These are phyloP conservation scores for Monilinia fructicola DNA, from an alignment of 2,329 filamentous ascomycete genomes.

Conservation along the genomic window DNA sequence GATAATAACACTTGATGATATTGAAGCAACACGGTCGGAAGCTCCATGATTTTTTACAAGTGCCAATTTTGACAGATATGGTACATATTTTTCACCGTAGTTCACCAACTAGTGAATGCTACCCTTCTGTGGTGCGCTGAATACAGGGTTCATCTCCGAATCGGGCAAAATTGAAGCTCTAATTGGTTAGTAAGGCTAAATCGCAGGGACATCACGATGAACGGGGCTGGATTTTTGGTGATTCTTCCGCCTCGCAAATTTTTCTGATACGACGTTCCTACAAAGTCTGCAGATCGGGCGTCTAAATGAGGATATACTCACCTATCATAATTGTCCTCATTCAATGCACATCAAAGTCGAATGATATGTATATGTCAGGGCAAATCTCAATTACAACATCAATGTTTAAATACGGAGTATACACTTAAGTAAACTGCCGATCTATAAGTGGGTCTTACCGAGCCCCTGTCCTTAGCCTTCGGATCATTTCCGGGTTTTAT, in stretches of 20 bases:
- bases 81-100: conserved; percentile 18
- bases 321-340: background rate
- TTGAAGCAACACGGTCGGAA: background rate
- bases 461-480: conserved; percentile 1
- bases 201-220: background rate
- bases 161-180: conserved; percentile 19
- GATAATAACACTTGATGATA: conserved; percentile 1
- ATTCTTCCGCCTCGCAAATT: background rate
- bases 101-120: background rate
- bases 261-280: background rate
- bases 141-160: conserved; percentile 17
- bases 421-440: background rate
- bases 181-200: conserved; percentile 10
- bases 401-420: background rate
- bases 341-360: too few species aligned
- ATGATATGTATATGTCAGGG: too few species aligned
- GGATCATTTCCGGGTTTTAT: background rate
- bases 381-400: background rate
- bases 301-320: background rate
- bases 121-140: conserved; percentile 16
- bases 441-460: background rate
- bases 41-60: background rate
- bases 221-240: background rate
- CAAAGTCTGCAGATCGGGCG: background rate
- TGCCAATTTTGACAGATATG: conserved; percentile 3